Conservation (phyloP, 306 rosid species). For the Dryas octopetala region DNA sequence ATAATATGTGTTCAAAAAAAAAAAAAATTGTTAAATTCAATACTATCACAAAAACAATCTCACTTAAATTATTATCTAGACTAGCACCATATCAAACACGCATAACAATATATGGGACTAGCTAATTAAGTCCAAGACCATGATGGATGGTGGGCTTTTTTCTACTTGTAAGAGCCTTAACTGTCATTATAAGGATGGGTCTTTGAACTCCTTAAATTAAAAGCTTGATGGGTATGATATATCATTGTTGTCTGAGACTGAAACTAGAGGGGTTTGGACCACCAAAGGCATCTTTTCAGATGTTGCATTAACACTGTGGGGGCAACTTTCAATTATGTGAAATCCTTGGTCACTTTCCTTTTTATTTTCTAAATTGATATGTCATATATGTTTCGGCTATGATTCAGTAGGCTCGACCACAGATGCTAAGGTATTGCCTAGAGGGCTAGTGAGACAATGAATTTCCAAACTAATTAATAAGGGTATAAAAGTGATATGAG, state of each 20-base stretch:
- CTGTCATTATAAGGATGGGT: constrained; percentile 52
- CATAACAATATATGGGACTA: constrained; percentile 31
- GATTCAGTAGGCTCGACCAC: neutral
- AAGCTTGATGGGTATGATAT: constrained; percentile 51
- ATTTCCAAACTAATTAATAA: neutral
- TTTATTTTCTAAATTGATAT: constrained; percentile 19
- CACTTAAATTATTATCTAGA: too few species aligned
- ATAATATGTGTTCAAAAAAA: too few species aligned
- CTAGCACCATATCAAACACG: constrained; percentile 20
- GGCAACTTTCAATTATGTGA: constrained; percentile 30
- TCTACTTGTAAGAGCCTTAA: constrained; percentile 33
- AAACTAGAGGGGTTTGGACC: constrained; percentile 56
- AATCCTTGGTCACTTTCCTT: constrained; percentile 24
- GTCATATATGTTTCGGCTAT: neutral
- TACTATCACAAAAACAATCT: too few species aligned
- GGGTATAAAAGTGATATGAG: neutral
- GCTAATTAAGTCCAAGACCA: constrained; percentile 29
- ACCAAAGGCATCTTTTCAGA: constrained; percentile 59
- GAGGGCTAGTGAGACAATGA: neutral
- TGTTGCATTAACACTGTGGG: constrained; percentile 54
- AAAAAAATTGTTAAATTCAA: too few species aligned
- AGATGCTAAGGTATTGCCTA: neutral
- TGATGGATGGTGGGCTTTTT: constrained; percentile 41
- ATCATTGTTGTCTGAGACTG: constrained; percentile 56
- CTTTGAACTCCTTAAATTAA: constrained; percentile 54